phyloP scores from a whole-genome alignment of 768 basidiomycete species.

The Xerocomus potaroensis region DNA sequence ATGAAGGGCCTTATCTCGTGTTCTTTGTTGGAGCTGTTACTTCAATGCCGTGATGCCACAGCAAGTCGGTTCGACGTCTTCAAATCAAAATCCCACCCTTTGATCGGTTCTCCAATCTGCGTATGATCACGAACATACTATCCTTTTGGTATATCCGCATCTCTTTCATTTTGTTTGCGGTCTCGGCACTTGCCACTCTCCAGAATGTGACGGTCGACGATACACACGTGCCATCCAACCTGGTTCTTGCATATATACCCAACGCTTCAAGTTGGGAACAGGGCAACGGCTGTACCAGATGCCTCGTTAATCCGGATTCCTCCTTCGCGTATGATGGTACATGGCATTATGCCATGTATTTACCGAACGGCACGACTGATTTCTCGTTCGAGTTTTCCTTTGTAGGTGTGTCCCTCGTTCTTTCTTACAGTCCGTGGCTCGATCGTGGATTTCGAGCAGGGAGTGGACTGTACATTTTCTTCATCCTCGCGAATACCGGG shows the following conservation, averaged over 20 bases:
- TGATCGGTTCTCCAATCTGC: not conserved
- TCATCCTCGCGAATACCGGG: conserved; percentile 9
- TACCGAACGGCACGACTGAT: not conserved
- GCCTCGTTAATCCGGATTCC: not conserved
- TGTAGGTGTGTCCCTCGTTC: conserved; percentile 1
- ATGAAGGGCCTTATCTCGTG: too few relatives aligned
- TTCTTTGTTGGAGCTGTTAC: too few relatives aligned
- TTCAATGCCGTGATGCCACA: too few relatives aligned
- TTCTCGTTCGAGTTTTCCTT: conserved; percentile 7
- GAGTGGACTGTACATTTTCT: conserved; percentile 14
- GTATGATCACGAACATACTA: conserved; percentile 1
- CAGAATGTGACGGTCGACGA: conserved; percentile 17
- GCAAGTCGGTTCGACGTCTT: too few relatives aligned
- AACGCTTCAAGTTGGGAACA: not conserved
- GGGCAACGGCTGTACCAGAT: conserved; percentile 1
- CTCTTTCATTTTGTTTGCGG: not conserved
- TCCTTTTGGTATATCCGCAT: not conserved
- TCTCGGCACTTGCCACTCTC: conserved; percentile 1
- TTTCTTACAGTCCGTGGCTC: not conserved
- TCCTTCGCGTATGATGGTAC: conserved; percentile 7
- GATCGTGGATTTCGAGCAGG: not conserved
- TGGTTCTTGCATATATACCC: conserved; percentile 12
- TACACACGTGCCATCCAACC: conserved; percentile 2
- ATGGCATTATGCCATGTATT: conserved; percentile 14
- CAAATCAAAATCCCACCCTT: too few relatives aligned